These are phyloP conservation scores for Rhodomyrtus tomentosa DNA, from an alignment of 345 rosid species.

Conservation along the genomic window DNA sequence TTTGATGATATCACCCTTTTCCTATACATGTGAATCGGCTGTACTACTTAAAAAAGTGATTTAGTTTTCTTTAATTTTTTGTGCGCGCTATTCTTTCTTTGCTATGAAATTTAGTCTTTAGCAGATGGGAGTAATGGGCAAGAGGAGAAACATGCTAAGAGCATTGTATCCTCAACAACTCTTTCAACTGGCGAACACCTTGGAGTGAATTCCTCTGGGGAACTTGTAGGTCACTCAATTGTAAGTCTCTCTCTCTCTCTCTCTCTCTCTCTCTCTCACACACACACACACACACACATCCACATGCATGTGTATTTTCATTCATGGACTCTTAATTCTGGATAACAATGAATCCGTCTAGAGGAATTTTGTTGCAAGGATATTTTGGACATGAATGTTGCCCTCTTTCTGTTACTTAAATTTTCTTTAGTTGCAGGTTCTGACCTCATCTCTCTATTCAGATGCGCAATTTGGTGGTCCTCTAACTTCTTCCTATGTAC, in stretches of 20 bases:
- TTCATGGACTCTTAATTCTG: background rate
- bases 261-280: background rate
- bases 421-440: conserved; percentile 29
- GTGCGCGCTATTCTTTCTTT: background rate
- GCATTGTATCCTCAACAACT: conserved; percentile 8
- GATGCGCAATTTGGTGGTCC: conserved; percentile 39
- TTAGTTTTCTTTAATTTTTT: background rate
- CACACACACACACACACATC: too few species aligned
- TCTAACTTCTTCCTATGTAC: conserved; percentile 21
- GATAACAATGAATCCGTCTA: background rate
- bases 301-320: background rate
- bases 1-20: background rate
- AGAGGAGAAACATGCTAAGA: conserved; percentile 13
- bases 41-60: background rate
- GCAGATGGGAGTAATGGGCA: conserved; percentile 27
- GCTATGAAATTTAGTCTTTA: background rate
- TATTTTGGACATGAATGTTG: background rate
- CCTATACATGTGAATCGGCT: background rate
- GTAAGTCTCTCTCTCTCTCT: conserved; percentile 17
- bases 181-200: conserved; percentile 15
- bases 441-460: conserved; percentile 36
- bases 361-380: background rate
- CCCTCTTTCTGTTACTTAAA: background rate
- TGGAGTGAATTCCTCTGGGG: conserved; percentile 39
- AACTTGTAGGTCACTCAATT: conserved; percentile 63